Conservation (phyloP, 495 filamentous ascomycete genomes). For the Cenococcum geophilum region DNA sequence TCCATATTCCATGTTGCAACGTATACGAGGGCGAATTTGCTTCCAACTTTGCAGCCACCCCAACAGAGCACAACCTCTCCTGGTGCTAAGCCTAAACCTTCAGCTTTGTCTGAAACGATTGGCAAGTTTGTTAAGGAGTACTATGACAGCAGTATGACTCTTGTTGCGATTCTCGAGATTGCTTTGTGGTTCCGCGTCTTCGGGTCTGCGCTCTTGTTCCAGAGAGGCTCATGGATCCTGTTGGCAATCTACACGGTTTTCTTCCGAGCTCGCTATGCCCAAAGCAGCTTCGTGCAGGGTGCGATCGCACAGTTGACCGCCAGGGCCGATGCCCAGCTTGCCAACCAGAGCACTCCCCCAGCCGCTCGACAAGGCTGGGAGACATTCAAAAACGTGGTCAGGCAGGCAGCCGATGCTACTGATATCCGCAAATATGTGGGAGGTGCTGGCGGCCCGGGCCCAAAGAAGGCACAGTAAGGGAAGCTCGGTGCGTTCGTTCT, state of each 20-base stretch:
- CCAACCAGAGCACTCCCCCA: constrained; percentile 82
- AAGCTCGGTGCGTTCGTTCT: not conserved
- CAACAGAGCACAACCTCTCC: constrained; percentile 46
- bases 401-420: constrained; percentile 70
- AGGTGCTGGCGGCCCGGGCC: constrained; percentile 44
- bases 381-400: constrained; percentile 62
- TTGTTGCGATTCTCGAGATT: constrained; percentile 45
- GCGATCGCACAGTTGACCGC: constrained; percentile 66
- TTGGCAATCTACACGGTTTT: constrained; percentile 81
- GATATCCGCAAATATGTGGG: constrained; percentile 65
- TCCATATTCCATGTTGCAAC: constrained; percentile 97
- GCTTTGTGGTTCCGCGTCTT: constrained; percentile 77
- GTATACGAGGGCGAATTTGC: constrained; percentile 64
- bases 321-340: constrained; percentile 70
- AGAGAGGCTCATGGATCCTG: constrained; percentile 83
- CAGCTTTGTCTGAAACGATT: constrained; percentile 64
- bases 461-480: constrained; percentile 50
- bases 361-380: constrained; percentile 79
- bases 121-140: constrained; percentile 94
- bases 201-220: constrained; percentile 72
- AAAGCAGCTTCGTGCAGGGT: constrained; percentile 85
- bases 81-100: constrained; percentile 55
- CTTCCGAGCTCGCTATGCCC: constrained; percentile 81
- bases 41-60: constrained; percentile 53
- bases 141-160: constrained; percentile 63